A percentile compares a stretch with the other conserved stretches of the same genome.
Evolutionary conservation across 306 rosid genomes (phyloP).

Genomic region (Cyclanthera cordifolia): DNA sequence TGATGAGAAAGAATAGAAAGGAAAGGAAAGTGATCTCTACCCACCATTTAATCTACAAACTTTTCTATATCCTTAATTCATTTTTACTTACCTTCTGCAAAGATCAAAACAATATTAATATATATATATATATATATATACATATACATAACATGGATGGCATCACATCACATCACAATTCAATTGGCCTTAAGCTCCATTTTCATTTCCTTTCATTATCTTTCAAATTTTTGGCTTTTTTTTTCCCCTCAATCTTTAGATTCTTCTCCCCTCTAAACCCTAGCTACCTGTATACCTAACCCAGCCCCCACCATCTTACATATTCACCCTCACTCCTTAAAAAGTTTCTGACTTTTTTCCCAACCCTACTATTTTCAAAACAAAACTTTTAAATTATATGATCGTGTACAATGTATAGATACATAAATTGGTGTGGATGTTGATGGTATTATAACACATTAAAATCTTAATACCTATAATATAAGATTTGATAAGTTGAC

Average conservation of each 20-base stretch:
- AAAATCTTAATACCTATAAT: no score
- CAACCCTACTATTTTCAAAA: background rate
- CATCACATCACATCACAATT: background rate
- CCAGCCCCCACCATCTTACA: background rate
- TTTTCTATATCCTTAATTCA: no score
- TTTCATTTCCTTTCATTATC: no score
- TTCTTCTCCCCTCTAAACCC: conserved; percentile 1
- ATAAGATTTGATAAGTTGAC: background rate
- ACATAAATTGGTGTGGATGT: background rate
- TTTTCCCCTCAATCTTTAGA: background rate
- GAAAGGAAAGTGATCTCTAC: no score
- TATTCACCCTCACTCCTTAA: background rate
- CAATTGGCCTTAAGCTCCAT: background rate
- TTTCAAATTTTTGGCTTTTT: background rate
- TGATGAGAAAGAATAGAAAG: no score
- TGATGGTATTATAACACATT: background rate
- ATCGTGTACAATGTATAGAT: background rate
- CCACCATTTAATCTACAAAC: no score
- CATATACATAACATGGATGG: no score
- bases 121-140: no score
- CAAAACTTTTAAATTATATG: background rate
- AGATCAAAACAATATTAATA: no score
- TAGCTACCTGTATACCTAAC: background rate
- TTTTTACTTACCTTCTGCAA: no score
- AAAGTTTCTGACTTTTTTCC: background rate